phyloP scores from a whole-genome alignment of 306 rosid genomes.

The cucumber (Cucumis sativus) region Cucumber_9930_V3 NC_026658.2:3512501-3513000 shows the following conservation, averaged over 20 bases:
- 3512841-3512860: background rate
- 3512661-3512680: background rate
- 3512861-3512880: background rate
- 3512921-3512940: background rate
- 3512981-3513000: background rate
- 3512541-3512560: background rate
- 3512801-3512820: no score
- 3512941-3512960: background rate
- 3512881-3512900: background rate
- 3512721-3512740: background rate
- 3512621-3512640: background rate
- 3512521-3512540: background rate
- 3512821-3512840: no score
- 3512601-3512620: background rate
- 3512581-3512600: background rate
- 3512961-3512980: background rate
- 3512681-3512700: background rate
- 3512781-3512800: no score
- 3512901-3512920: no score
- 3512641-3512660: background rate
- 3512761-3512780: background rate
- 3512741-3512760: background rate
- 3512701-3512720: background rate
- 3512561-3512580: background rate
- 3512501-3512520: background rate